Evolutionary conservation across 2,329 filamentous ascomycete species (phyloP), one percentile per base, ranked within the genome.

Genomic region (Ophiostoma populinum): DNA sequence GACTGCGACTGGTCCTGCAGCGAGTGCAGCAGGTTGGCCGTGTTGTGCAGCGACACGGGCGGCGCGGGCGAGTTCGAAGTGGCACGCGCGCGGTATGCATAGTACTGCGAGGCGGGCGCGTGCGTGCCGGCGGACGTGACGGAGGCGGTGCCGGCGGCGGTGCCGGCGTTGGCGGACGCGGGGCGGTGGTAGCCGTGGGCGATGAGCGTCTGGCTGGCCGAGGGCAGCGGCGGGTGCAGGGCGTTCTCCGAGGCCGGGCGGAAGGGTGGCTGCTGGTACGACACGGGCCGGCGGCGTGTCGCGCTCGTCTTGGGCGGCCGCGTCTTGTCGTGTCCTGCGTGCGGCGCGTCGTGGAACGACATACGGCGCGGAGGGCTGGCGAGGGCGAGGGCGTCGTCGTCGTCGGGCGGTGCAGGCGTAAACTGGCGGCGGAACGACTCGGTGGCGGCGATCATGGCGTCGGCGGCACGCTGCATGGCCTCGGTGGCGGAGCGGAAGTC

Each of bases 381-480:
- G 30, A 32, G 19, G 18, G 29, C 29, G 29, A 32, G n/a, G 19
- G 6, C 5, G 17, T 13, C 6, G 16, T 13, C 18, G 6, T 5
- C 3, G 17, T 19, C 3, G 16, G 6, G 3, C n/a, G 7, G 3
- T 2, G 42, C 29, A 13, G 43, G 37, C 11, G 42, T 40, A 24
- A 46, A 46, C 42, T 49, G 46, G 11, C 34, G 36, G 21, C 44
- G 40, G 28, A 51, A 48, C 7, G 49, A 47, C 31, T 49, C 47
- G 4, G 49, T 50, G 17, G 48, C 49, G 13, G 45, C 45, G 3
- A 46, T 42, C 48, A 52, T 51, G 30, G 48, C 49, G 25, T 50
- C 44, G 24, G 49, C 49, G 7, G 50, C 50, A 13, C 42, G 42
- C 39, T 50, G 44, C 47, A 51, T 49, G 11, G 49, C 49, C 28